A percentile compares a stretch with the other conserved stretches of the same genome.
Evolutionary conservation across 1,284 basidiomycete species (phyloP).

Genomic region (Austropuccinia psidii): DNA sequence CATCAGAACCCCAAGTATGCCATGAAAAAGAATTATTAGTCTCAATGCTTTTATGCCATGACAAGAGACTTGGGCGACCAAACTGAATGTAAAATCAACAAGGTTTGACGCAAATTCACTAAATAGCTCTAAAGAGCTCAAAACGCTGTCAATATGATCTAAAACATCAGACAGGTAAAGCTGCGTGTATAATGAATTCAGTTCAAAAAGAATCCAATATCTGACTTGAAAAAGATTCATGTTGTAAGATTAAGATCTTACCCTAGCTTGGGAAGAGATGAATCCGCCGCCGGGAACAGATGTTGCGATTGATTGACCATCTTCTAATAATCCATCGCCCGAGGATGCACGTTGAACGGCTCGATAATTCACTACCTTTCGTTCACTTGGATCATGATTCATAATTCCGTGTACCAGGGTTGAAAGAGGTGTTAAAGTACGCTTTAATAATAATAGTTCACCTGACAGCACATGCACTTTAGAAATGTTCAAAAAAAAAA

Average conservation of each 20-base stretch:
- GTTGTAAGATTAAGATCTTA: neutral
- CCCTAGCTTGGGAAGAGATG: constrained; percentile 16
- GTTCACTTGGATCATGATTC: constrained; percentile 36
- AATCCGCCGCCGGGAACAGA: neutral
- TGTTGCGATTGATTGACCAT: neutral
- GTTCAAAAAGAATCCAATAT: too few species aligned
- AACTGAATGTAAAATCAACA: constrained; percentile 34
- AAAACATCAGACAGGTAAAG: constrained; percentile 30
- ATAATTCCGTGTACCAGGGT: constrained; percentile 37
- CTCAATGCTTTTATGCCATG: too few species aligned
- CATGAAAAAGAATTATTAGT: neutral
- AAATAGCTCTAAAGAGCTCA: constrained; percentile 26
- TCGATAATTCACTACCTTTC: neutral
- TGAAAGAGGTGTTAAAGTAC: constrained; percentile 38
- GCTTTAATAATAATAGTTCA: constrained; percentile 38
- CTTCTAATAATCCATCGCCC: neutral
- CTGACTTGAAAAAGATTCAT: neutral
- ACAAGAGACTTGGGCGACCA: neutral
- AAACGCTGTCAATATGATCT: constrained; percentile 28
- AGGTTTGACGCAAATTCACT: constrained; percentile 27
- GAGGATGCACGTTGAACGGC: neutral
- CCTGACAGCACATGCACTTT: constrained; percentile 38
- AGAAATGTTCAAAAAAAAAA: neutral
- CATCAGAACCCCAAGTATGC: neutral
- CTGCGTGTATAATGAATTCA: neutral